Conservation (phyloP, 495 filamentous ascomycete species). For the Delitschia confertaspora region DNA sequence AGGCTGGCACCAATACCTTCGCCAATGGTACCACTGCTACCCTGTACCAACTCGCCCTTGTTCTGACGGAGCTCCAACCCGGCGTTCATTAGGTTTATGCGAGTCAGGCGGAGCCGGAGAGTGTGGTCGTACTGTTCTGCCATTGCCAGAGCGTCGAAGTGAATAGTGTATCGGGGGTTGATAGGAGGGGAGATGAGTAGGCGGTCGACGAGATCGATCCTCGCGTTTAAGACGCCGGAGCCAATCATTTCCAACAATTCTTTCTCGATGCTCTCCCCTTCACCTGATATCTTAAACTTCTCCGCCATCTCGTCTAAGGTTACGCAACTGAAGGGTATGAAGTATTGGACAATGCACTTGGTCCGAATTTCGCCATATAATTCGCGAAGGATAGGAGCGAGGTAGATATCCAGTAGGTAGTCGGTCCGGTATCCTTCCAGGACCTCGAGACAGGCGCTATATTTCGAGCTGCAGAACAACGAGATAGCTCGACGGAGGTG, state of each 20-base stretch:
- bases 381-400: constrained; percentile 62
- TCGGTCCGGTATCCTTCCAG: constrained; percentile 74
- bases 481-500: constrained; percentile 85
- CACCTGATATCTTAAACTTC: constrained; percentile 23
- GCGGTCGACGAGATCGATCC: constrained; percentile 76
- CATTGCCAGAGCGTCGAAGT: constrained; percentile 54
- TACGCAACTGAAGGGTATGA: constrained; percentile 39
- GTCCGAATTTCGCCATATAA: constrained; percentile 67
- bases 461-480: constrained; percentile 81
- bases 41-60: constrained; percentile 19
- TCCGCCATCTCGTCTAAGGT: constrained; percentile 35
- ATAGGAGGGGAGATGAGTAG: constrained; percentile 59
- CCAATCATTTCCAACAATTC: constrained; percentile 74
- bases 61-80: constrained; percentile 59
- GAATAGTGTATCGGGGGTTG: constrained; percentile 58
- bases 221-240: constrained; percentile 57
- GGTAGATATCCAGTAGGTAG: constrained; percentile 81
- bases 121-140: constrained; percentile 63
- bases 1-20: constrained; percentile 10
- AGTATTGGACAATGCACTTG: constrained; percentile 89
- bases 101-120: constrained; percentile 62
- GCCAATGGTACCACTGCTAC: background rate
- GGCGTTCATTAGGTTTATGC: constrained; percentile 62
- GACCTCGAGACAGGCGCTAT: constrained; percentile 70
- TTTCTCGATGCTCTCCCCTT: constrained; percentile 54